Base-by-base conservation (phyloP, 1,284 basidiomycete genomes). In the Ustanciosporium gigantosporum region DNA sequence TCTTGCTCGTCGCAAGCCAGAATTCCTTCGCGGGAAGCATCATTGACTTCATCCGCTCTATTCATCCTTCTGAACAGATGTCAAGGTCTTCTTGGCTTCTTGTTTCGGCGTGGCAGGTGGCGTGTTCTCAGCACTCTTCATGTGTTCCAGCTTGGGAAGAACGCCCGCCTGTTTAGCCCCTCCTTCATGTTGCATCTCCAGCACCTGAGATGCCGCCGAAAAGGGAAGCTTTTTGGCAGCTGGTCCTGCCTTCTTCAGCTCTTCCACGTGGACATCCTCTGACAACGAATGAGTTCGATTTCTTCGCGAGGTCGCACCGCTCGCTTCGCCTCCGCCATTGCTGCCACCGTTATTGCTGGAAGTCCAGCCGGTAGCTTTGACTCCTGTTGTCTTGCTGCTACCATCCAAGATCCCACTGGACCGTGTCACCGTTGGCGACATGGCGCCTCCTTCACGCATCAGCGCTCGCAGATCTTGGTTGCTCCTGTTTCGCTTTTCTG, bases 401-500 rank as follows among this genome's bases (percentile, higher is more conserved):
- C 52, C 48, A 17, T 60, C 51, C 20, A 49, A 21, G 17, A 52
- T 49, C 16, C 48, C 46, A 3, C 16, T 21, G 3, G 45, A 40
- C 14, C 52, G 47, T 13, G 48, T 56, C 2, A 46, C 31, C n/a
- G 57, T 57, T 8, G 62, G 62, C 34, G 57, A 60, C 62, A 66
- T 66, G 40, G 62, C 62, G 8, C 62, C 62, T 7, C 62, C 62
- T 45, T 66, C 62, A 23, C 62, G 35, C 62, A 66, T 46, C 39
- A 70, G 31, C n/a, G 66, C 59, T 5, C 66, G 53, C 43, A 73
- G 59, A 41, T 70, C 68, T 35, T 61, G 57, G 36, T 47, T 66
- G 45, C 47, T 57, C n/a, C 69, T 32, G 43, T 68, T 73, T 31
- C 70, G 55, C 45, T 73, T 73, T 53, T 71, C 69, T 9, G 62